phyloP scores from a whole-genome alignment of 169 alveolate genomes.

The Plasmodium chabaudi region DNA sequence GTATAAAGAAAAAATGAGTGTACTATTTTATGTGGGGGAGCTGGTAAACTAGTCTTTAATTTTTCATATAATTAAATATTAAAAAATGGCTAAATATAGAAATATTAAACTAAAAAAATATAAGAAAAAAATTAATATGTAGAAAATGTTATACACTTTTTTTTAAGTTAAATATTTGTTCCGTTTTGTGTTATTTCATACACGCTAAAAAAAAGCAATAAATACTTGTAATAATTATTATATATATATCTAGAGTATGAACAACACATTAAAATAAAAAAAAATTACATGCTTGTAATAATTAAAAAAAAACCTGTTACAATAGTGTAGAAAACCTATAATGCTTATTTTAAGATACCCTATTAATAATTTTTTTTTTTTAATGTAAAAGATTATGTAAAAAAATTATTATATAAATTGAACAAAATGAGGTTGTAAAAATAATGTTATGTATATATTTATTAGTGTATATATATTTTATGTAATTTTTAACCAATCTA shows the following conservation, averaged over 20 bases:
- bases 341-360: constrained; percentile 28
- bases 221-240: not conserved
- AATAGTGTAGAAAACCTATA: constrained; percentile 23
- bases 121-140: no score
- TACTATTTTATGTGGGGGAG: no score
- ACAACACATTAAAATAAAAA: not conserved
- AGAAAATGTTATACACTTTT: no score
- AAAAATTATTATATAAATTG: not conserved
- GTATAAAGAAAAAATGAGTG: no score
- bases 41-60: no score
- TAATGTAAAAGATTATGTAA: not conserved
- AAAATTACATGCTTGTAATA: constrained; percentile 12
- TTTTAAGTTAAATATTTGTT: no score
- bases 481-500: constrained; percentile 1
- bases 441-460: constrained; percentile 15
- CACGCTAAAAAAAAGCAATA: not conserved
- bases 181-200: no score
- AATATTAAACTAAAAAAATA: no score
- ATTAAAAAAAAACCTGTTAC: constrained; percentile 7
- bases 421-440: constrained; percentile 23
- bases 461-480: not conserved
- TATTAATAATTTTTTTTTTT: constrained; percentile 12
- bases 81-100: no score
- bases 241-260: not conserved
- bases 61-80: no score